Base-by-base conservation (phyloP, 371 early-diverging fungal genomes). In the Mucor piriformis region DNA sequence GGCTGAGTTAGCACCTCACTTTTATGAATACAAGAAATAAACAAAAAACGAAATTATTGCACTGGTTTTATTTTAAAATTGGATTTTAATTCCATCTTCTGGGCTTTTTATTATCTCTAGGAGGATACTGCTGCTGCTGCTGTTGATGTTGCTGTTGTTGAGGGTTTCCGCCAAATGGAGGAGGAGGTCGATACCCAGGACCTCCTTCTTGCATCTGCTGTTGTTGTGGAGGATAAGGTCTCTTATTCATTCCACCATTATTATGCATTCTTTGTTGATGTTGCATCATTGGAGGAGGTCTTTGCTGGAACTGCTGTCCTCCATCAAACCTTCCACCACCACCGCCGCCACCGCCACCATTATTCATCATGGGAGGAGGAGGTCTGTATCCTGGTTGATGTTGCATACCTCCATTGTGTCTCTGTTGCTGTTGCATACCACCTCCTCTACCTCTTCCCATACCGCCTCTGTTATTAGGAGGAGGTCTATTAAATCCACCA, bases 1-100 rank as follows among this genome's bases (percentile, higher is more conserved):
- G 38, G 70, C 86, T 33, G 90, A 92, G 66, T 54, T 87, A 38
- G 90, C 89, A 24, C 83, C 83, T 29, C 83, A 85, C 40, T 85
- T 81, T 65, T 85, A 83, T 51, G 66, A 81, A 61, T 76, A 71
- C 57, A 76, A 76, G 66, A 63, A 56, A 20, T 37, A 62, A 48
- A 50, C n/a, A n/a, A n/a, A 5, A 40, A 49, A 46, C 12, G 23
- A 16, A 48, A 48, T 23, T 16, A 10, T 24, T 46, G 10, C 34
- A 46, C 24, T 56, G 3, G 23, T 46, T 21, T 27, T 27, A 20
- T 49, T 40, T 58, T 27, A 47, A 1, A 21, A 20, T 18, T 20
- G 15, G 6, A 11, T 46, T n/a, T 54, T 49, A 64, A 46, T 58
- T 61, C 57, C 57, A 61, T 60, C 59, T 34, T 66, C 59, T 55